Base-by-base conservation (phyloP, 2,329 filamentous ascomycete genomes). In the Madurella fahalii region DNA sequence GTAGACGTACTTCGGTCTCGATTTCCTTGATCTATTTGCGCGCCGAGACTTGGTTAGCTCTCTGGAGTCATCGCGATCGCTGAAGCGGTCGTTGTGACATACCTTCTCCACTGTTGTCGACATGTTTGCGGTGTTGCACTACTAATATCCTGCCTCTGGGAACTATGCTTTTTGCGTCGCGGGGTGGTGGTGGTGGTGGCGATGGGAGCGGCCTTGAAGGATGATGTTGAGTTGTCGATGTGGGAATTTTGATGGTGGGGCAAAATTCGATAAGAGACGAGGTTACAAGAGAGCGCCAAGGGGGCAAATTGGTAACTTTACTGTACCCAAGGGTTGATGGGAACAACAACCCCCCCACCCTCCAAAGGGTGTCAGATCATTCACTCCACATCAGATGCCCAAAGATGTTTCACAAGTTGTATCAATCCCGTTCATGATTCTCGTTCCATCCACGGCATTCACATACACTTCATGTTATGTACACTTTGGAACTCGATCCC, bases 71-170 rank as follows among this genome's bases (percentile, higher is more conserved):
- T 40, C 47, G 32, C 16, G 17, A 12, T 30, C 5, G 13, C 18
- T 7, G 25, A 25, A 25, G 25, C 7, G 25, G 25, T 25, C 25
- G 25, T 20, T 30, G 15, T 5, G 39, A 67, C 81, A 64, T 70
- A 89, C 90, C 87, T 97, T 97, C 68, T 97, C 93, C 71, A 96
- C 91, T 41, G 93, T 97, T 58, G 93, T 97, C 81, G 93, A 81
- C 94, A 97, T 97, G 68, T 73, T 88, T 78, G 70, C 70, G 65
- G 60, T 58, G 54, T 57, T 52, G 56, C 45, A 37, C 40, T 56
- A 45, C 46, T 18, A 9, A 18, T 16, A 30, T 20, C 11, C 34
- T 51, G 20, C 13, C 20, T 48, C 12, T 15, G 15, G 11, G 16
- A 20, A 16, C 13, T 17, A 11, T 18, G 34, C 20, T 20, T 9